Percentiles rank a stretch among this genome's conserved stretches.
These are phyloP conservation scores for Ceratobasidium theobromae DNA, from an alignment of 1,284 basidiomycete genomes.

Conservation along the genomic window DNA sequence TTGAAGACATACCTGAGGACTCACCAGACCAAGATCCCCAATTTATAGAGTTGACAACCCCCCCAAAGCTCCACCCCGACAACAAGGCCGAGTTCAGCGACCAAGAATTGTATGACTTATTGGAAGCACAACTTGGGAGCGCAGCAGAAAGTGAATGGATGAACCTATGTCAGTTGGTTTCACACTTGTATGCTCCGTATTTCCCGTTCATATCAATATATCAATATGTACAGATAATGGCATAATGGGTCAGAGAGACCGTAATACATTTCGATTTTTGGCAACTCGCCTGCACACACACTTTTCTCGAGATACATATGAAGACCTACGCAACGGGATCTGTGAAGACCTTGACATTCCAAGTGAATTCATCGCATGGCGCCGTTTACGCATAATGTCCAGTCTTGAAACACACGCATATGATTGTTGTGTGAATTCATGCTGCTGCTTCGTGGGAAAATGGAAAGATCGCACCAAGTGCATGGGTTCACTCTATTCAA, in stretches of 20 bases:
- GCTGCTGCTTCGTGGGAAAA: conserved; percentile 3
- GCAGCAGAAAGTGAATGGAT: too few relatives aligned
- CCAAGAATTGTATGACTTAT: too few relatives aligned
- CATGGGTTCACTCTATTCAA: conserved; percentile 49
- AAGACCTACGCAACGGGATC: neutral
- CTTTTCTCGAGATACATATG: conserved; percentile 8
- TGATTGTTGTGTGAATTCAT: conserved; percentile 7
- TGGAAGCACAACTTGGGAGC: too few relatives aligned
- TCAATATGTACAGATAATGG: neutral
- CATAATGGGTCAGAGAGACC: neutral
- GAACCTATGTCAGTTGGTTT: too few relatives aligned
- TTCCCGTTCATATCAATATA: neutral
- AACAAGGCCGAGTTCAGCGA: neutral
- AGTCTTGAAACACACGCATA: neutral
- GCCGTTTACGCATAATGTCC: neutral
- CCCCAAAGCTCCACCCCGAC: neutral
- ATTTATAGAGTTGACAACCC: neutral
- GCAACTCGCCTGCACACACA: conserved; percentile 4
- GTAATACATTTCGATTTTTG: neutral
- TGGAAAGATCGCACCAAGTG: neutral
- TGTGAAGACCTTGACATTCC: neutral
- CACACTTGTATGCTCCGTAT: neutral
- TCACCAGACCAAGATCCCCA: neutral
- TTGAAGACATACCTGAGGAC: neutral
- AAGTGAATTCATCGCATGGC: conserved; percentile 2